Percentiles rank a stretch among this genome's conserved stretches.
Conservation (phyloP, 2,329 filamentous ascomycete genomes). For the Trichophyton mentagrophytes region DNA sequence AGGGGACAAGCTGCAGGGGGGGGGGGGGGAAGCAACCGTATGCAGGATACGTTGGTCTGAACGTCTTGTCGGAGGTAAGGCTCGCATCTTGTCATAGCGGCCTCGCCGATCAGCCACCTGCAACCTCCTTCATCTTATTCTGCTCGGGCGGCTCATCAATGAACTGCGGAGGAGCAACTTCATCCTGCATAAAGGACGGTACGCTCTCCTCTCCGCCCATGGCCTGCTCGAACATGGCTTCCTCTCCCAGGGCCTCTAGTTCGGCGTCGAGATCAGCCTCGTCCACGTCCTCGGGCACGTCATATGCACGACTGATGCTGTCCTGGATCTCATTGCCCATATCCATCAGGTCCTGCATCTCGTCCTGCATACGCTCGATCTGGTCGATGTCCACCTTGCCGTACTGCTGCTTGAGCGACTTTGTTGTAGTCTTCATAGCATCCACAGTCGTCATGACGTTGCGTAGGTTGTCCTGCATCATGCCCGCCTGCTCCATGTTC, state of each 20-base stretch:
- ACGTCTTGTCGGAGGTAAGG: no score
- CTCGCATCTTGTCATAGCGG: no score
- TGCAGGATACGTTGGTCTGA: background rate
- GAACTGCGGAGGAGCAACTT: conserved; percentile 69
- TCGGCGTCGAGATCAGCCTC: conserved; percentile 94
- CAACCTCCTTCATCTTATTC: conserved; percentile 72
- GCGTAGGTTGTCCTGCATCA: conserved; percentile 97
- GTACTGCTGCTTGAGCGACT: conserved; percentile 83
- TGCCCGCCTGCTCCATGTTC: conserved; percentile 98
- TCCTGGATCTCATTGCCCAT: conserved; percentile 98
- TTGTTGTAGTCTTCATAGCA: conserved; percentile 93
- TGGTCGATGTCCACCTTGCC: conserved; percentile 95
- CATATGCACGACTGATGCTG: conserved; percentile 78
- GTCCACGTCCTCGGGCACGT: conserved; percentile 92
- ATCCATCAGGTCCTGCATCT: conserved; percentile 97
- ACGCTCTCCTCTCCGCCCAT: conserved; percentile 51
- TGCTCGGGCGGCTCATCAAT: conserved; percentile 77
- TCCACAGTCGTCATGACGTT: conserved; percentile 98
- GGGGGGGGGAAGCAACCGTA: background rate
- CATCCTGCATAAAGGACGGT: conserved; percentile 81
- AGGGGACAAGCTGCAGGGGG: background rate
- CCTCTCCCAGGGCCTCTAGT: conserved; percentile 83
- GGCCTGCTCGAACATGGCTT: conserved; percentile 71
- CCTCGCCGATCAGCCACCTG: conserved; percentile 25
- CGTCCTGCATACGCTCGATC: conserved; percentile 94